Percentiles rank a stretch among this genome's conserved stretches.
Evolutionary conservation across 2,329 filamentous ascomycete species (phyloP).

Genomic region (Leptographium galeiforme): DNA sequence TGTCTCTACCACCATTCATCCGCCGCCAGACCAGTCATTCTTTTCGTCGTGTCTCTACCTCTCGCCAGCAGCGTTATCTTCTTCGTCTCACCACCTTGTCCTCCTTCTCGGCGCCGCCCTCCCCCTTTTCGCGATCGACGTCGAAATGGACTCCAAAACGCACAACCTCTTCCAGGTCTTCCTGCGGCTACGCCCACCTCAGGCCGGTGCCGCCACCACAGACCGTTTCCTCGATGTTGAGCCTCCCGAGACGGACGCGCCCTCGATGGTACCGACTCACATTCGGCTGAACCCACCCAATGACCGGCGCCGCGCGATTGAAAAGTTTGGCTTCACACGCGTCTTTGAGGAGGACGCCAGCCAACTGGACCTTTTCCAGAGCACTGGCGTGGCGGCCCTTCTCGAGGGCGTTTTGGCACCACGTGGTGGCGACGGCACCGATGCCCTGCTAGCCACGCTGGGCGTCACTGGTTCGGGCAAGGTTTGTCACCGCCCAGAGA

Average conservation of each 20-base stretch:
- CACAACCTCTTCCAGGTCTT: slow-evolving; percentile 77
- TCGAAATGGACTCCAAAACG: slow-evolving; percentile 23
- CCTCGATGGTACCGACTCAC: slow-evolving; percentile 41
- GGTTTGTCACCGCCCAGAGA: slow-evolving; percentile 34
- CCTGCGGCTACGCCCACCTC: slow-evolving; percentile 65
- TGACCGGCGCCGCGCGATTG: slow-evolving; percentile 76
- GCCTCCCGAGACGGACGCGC: slow-evolving; percentile 22
- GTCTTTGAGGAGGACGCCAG: slow-evolving; percentile 80
- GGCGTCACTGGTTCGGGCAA: slow-evolving; percentile 95
- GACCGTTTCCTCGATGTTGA: slow-evolving; percentile 77
- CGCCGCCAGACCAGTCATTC: too few species aligned
- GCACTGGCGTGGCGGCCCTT: slow-evolving; percentile 59
- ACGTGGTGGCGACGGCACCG: slow-evolving; percentile 62
- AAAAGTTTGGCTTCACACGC: slow-evolving; percentile 86
- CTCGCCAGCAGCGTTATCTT: too few species aligned
- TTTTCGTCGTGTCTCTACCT: too few species aligned
- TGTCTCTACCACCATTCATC: not conserved
- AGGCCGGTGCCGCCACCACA: slow-evolving; percentile 25
- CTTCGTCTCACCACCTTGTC: too few species aligned
- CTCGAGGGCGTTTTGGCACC: slow-evolving; percentile 70
- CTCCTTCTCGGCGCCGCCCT: not conserved
- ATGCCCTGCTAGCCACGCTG: slow-evolving; percentile 80
- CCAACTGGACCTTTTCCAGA: slow-evolving; percentile 78
- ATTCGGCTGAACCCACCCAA: slow-evolving; percentile 69
- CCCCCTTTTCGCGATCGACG: slow-evolving; percentile 9